Percentiles rank a stretch among this genome's conserved stretches.
Conservation (phyloP, 306 rosid species). For the Carpinus viminea region DNA sequence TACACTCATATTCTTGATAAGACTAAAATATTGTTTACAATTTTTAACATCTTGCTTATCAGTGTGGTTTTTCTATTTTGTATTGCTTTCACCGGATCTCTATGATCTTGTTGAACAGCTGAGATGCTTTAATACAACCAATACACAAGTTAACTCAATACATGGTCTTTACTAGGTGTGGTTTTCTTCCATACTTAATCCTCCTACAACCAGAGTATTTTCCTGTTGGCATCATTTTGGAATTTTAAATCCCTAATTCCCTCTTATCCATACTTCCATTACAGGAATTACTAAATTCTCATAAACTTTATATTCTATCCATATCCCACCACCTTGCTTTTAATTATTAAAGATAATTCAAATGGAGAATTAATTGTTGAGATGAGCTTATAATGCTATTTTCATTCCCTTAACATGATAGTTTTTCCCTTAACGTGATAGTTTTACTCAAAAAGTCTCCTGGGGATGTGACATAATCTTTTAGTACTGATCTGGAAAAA, state of each 20-base stretch:
- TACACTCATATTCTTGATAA: neutral
- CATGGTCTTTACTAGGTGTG: neutral
- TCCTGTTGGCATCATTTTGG: neutral
- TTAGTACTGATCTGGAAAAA: constrained; percentile 27
- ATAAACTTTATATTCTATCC: neutral
- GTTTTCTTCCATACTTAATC: neutral
- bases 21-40: too few species aligned
- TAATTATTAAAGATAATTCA: neutral
- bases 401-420: neutral
- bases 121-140: neutral
- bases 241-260: neutral
- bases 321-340: neutral
- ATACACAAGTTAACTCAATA: neutral
- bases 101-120: neutral
- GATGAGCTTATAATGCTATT: neutral
- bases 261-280: neutral
- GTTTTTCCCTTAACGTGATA: neutral
- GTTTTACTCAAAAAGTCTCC: neutral
- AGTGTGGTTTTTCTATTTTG: neutral
- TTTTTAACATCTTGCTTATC: neutral
- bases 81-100: neutral
- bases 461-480: constrained; percentile 15
- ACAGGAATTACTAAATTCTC: neutral
- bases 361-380: neutral
- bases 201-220: neutral